Percentiles rank a stretch among this genome's conserved stretches.
Conservation (phyloP, 2,329 filamentous ascomycete species). For the Xylariaceae sp. region DNA sequence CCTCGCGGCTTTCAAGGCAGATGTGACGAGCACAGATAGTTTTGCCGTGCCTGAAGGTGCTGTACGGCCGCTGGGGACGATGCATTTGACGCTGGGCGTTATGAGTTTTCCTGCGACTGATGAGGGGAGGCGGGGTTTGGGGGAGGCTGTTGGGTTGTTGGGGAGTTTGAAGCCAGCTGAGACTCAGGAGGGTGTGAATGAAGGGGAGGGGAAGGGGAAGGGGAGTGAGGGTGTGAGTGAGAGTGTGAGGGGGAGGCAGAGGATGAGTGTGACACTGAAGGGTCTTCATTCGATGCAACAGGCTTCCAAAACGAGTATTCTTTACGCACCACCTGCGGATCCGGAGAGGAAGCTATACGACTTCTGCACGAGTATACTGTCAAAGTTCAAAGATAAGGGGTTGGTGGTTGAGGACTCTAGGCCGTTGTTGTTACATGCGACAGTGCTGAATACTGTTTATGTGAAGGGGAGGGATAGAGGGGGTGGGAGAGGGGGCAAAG, state of each 20-base stretch:
- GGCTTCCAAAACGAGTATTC: slow-evolving; percentile 53
- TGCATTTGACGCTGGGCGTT: slow-evolving; percentile 85
- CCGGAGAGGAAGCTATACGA: slow-evolving; percentile 45
- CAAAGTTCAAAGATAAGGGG: slow-evolving; percentile 52
- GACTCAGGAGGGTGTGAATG: not conserved
- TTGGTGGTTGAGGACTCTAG: slow-evolving; percentile 58
- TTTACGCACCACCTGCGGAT: slow-evolving; percentile 64
- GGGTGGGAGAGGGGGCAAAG: slow-evolving; percentile 15
- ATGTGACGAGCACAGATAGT: slow-evolving; percentile 47
- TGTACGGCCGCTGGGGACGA: slow-evolving; percentile 71
- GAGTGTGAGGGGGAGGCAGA: not conserved
- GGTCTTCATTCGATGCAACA: slow-evolving; percentile 64
- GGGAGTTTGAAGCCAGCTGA: slow-evolving; percentile 32
- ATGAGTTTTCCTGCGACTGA: slow-evolving; percentile 64
- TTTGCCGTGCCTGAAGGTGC: slow-evolving; percentile 61
- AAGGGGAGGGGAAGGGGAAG: not conserved
- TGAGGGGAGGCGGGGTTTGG: slow-evolving; percentile 32
- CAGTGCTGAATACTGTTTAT: slow-evolving; percentile 83
- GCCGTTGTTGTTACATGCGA: slow-evolving; percentile 75
- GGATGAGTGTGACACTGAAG: slow-evolving; percentile 43
- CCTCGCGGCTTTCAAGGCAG: slow-evolving; percentile 59
- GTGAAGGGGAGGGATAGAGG: slow-evolving; percentile 42
- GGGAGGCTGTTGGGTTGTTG: slow-evolving; percentile 41
- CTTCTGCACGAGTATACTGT: slow-evolving; percentile 58
- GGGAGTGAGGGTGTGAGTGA: not conserved